phyloP scores from a whole-genome alignment of 192 early-diverging fungal species.

The Phycomyces blakesleeanus region DNA sequence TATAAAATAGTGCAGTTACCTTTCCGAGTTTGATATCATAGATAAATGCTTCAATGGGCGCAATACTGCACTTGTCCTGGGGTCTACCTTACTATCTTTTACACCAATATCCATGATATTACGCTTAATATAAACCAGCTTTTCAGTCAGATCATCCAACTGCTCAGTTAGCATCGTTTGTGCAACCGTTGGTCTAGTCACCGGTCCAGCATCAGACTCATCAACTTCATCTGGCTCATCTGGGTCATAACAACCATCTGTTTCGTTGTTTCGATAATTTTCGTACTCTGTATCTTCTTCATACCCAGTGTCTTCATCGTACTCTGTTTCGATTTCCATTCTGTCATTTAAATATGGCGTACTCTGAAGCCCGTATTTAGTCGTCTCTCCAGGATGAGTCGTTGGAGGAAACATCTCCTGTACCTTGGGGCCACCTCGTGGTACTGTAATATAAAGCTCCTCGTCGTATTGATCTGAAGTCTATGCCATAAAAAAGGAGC shows the following conservation, averaged over 20 bases:
- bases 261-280: no score
- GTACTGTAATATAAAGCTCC: neutral
- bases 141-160: conserved; percentile 30
- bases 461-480: conserved; percentile 14
- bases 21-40: neutral
- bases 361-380: neutral
- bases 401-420: conserved; percentile 17
- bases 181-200: conserved; percentile 2
- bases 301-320: neutral
- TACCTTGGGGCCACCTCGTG: neutral
- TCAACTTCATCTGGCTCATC: no score
- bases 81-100: neutral
- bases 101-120: conserved; percentile 26
- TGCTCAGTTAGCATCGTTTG: conserved; percentile 21
- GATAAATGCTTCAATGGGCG: neutral
- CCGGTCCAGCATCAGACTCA: neutral
- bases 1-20: neutral
- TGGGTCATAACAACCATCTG: no score
- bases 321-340: neutral
- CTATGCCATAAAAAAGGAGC: conserved; percentile 1
- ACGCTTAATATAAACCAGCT: conserved; percentile 24
- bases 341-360: neutral
- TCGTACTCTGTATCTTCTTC: no score
- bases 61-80: neutral
- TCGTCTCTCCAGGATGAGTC: neutral